Evolutionary conservation across 257 asterid genomes (phyloP).

Genomic region (Solanum acaule): DNA sequence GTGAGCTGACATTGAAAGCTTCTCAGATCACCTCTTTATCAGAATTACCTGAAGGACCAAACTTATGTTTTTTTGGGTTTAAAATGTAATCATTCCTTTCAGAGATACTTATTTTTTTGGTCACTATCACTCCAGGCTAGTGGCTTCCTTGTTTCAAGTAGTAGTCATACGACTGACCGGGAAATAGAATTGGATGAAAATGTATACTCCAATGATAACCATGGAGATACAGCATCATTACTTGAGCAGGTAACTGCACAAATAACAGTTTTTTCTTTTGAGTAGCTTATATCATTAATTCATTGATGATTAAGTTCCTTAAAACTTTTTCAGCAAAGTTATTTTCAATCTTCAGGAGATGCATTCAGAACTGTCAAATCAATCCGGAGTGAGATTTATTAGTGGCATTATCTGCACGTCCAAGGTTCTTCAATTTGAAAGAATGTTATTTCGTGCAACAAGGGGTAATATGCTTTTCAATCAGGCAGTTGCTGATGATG

Average conservation of each 20-base stretch:
- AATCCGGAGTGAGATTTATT: constrained; percentile 87
- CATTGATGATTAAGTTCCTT: not conserved
- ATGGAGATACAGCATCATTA: constrained; percentile 55
- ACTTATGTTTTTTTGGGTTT: not conserved
- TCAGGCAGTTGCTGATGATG: constrained; percentile 71
- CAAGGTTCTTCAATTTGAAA: constrained; percentile 72
- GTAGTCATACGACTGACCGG: constrained; percentile 38
- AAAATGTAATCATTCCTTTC: not conserved
- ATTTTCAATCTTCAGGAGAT: constrained; percentile 58
- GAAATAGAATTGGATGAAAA: constrained; percentile 84
- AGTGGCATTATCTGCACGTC: constrained; percentile 85
- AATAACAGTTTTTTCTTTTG: not conserved
- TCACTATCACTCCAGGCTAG: constrained; percentile 48
- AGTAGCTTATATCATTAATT: not conserved
- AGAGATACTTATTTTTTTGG: not conserved
- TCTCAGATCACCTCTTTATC: not conserved
- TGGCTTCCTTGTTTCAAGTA: constrained; percentile 70
- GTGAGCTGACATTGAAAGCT: not conserved
- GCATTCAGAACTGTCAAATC: constrained; percentile 64
- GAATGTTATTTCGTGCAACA: constrained; percentile 95
- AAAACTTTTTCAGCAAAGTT: not conserved
- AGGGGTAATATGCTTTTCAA: constrained; percentile 98
- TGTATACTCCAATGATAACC: constrained; percentile 30
- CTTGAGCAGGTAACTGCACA: constrained; percentile 56
- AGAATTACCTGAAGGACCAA: not conserved